Percentiles rank a stretch among this genome's conserved stretches.
Conservation (phyloP, 176 grass and related monocot genomes). For the Oryza longistaminata region DNA sequence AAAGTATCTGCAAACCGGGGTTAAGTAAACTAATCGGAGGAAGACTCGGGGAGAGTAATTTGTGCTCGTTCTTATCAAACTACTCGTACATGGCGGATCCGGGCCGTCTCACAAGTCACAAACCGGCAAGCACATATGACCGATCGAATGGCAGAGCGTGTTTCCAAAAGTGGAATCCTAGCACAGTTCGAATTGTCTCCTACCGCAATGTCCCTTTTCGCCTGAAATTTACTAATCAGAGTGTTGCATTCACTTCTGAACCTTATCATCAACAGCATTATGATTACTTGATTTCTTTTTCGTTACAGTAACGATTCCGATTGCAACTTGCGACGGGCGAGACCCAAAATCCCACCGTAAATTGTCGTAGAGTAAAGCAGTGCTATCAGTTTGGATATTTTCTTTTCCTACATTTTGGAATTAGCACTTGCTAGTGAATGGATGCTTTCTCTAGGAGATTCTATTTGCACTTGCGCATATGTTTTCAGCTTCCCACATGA, state of each 20-base stretch:
- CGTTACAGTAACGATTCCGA: background rate
- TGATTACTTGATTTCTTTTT: background rate
- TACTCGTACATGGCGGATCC: background rate
- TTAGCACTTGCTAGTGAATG: background rate
- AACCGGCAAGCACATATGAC: conserved; percentile 21
- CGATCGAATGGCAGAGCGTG: background rate
- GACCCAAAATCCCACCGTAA: conserved; percentile 3
- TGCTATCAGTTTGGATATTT: background rate
- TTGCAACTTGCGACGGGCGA: background rate
- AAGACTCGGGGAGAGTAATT: conserved; percentile 21
- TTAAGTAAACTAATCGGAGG: background rate
- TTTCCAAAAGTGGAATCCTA: background rate
- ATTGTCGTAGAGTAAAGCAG: background rate
- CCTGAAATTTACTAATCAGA: background rate
- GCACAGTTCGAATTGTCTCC: background rate
- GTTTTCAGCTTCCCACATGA: background rate
- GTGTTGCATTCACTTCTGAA: background rate
- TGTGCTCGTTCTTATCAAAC: conserved; percentile 23
- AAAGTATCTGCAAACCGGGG: conserved; percentile 19
- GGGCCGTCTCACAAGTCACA: background rate
- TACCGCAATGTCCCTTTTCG: background rate
- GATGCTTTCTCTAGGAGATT: conserved; percentile 24
- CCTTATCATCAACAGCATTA: background rate
- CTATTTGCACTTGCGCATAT: background rate
- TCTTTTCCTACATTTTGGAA: background rate